These are phyloP conservation scores for Penicillium longicatenatum DNA, from an alignment of 495 filamentous ascomycete species.

Conservation along the genomic window DNA sequence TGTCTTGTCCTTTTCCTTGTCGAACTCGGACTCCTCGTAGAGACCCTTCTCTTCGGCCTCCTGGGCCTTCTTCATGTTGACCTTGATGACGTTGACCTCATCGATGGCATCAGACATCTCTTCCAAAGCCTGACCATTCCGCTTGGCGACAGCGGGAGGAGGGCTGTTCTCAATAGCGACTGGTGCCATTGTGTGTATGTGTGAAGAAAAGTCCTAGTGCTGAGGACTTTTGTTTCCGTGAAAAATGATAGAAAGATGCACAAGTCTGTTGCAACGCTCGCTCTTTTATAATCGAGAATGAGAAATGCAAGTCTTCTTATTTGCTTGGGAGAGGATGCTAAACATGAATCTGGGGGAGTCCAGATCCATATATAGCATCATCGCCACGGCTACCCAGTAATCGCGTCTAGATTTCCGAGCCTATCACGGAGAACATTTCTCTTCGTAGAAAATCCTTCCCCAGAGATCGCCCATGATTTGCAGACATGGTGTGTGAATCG, in stretches of 20 bases:
- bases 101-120: slow-evolving; percentile 79
- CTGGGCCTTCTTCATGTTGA: slow-evolving; percentile 46
- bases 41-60: slow-evolving; percentile 50
- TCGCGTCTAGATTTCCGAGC: slow-evolving; percentile 32
- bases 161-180: slow-evolving; percentile 31
- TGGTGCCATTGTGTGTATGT: slow-evolving; percentile 35
- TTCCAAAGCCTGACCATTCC: slow-evolving; percentile 75
- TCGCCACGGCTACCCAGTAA: slow-evolving; percentile 1
- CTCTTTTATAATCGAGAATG: neutral
- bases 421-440: slow-evolving; percentile 7
- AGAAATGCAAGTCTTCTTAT: slow-evolving; percentile 1
- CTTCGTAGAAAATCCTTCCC: neutral
- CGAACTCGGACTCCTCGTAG: slow-evolving; percentile 66
- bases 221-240: neutral
- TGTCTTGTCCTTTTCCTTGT: slow-evolving; percentile 77
- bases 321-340: neutral
- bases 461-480: slow-evolving; percentile 23
- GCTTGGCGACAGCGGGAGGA: slow-evolving; percentile 35
- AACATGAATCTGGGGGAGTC: neutral
- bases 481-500: slow-evolving; percentile 14
- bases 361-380: slow-evolving; percentile 25
- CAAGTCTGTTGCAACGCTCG: neutral
- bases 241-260: neutral
- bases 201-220: neutral
- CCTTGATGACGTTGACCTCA: slow-evolving; percentile 76